Conservation (phyloP, 768 basidiomycete genomes). For the Sutorius australiensis region DNA sequence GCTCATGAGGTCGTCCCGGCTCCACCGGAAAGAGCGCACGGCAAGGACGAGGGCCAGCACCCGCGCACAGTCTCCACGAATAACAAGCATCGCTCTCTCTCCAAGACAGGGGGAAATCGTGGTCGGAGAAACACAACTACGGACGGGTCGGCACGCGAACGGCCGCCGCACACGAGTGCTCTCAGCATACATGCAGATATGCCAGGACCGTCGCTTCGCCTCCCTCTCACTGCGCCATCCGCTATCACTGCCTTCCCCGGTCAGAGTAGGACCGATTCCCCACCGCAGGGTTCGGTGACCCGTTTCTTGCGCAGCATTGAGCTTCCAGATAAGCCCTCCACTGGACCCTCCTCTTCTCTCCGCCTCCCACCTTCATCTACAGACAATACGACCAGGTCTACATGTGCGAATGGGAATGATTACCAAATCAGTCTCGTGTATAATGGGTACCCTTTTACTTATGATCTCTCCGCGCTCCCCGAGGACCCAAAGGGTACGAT, state of each 20-base stretch:
- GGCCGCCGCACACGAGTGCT: slow-evolving; percentile 1
- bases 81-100: not conserved
- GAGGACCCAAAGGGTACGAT: slow-evolving; percentile 29
- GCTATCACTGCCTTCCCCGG: not conserved
- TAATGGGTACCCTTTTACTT: slow-evolving; percentile 28
- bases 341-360: slow-evolving; percentile 8
- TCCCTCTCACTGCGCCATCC: slow-evolving; percentile 12
- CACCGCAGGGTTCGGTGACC: slow-evolving; percentile 17
- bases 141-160: slow-evolving; percentile 5
- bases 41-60: slow-evolving; percentile 3
- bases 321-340: slow-evolving; percentile 18
- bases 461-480: slow-evolving; percentile 28
- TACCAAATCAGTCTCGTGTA: slow-evolving; percentile 24
- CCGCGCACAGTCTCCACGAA: not conserved
- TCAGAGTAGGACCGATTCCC: slow-evolving; percentile 7
- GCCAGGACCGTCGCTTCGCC: slow-evolving; percentile 11
- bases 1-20: not conserved
- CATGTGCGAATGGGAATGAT: slow-evolving; percentile 3
- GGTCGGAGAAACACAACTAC: slow-evolving; percentile 2
- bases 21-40: slow-evolving; percentile 6
- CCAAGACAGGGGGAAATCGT: slow-evolving; percentile 7
- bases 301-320: slow-evolving; percentile 24
- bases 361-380: slow-evolving; percentile 14
- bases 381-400: not conserved
- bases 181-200: slow-evolving; percentile 10